Conservation (phyloP, 352 stramenopile species). For the Globisporangium acanthophoron region DNA sequence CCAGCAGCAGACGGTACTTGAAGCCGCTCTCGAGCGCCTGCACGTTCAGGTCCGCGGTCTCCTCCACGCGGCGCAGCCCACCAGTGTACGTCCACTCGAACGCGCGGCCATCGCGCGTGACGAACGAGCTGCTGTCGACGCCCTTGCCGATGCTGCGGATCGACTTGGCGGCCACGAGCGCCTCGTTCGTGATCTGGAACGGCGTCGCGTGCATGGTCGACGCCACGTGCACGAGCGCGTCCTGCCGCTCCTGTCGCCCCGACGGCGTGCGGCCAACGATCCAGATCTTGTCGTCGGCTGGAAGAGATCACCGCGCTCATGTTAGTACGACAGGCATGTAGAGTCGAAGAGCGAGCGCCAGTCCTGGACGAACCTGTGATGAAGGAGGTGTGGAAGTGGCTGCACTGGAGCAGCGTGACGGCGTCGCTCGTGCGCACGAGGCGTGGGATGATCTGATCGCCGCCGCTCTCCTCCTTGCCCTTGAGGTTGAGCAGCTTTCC, state of each 20-base stretch:
- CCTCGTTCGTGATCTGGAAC: conserved; percentile 57
- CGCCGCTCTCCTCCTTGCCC: conserved; percentile 48
- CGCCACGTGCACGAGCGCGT: conserved; percentile 49
- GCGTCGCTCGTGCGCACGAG: conserved; percentile 64
- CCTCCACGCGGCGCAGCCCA: conserved; percentile 44
- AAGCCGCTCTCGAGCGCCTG: conserved; percentile 69
- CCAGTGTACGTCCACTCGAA: conserved; percentile 73
- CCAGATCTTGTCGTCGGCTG: conserved; percentile 75
- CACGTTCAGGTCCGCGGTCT: conserved; percentile 33
- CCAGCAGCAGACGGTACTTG: conserved; percentile 63
- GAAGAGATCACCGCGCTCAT: background rate
- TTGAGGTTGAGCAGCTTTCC: conserved; percentile 77
- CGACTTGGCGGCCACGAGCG: conserved; percentile 31
- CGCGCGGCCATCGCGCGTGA: conserved; percentile 58
- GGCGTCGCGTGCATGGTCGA: conserved; percentile 66
- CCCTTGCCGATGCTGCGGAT: conserved; percentile 70
- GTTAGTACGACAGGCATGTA: background rate
- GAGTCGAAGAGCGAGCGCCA: background rate
- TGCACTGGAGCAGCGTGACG: conserved; percentile 66
- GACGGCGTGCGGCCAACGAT: conserved; percentile 71
- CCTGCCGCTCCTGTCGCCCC: conserved; percentile 43
- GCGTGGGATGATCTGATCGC: conserved; percentile 69
- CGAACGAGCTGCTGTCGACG: conserved; percentile 67
- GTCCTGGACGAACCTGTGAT: conserved; percentile 48
- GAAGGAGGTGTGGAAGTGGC: conserved; percentile 81